Conservation (phyloP, 495 filamentous ascomycete genomes). For the Lasiosphaeriaceae sp. region DNA sequence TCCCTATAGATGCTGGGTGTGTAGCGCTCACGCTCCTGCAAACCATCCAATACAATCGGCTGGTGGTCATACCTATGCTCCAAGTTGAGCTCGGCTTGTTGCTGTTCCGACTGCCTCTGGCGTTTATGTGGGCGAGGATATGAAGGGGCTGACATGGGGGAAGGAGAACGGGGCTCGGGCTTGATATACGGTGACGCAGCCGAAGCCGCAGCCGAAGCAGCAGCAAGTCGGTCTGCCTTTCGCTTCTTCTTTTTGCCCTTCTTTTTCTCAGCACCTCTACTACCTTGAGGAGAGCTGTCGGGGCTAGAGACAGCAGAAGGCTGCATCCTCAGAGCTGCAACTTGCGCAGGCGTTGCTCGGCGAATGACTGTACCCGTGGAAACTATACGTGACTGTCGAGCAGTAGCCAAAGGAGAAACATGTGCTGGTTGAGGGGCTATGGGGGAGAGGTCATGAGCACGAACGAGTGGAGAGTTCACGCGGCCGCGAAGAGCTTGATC, state of each 20-base stretch:
- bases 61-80: constrained; percentile 39
- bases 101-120: constrained; percentile 48
- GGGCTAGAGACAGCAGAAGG: constrained; percentile 40
- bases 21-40: constrained; percentile 21
- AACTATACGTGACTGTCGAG: constrained; percentile 54
- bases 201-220: constrained; percentile 21
- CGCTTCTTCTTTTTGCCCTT: constrained; percentile 51
- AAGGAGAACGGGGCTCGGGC: constrained; percentile 79
- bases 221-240: constrained; percentile 40
- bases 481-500: constrained; percentile 28
- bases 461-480: constrained; percentile 34
- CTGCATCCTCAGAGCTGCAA: constrained; percentile 46
- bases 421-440: constrained; percentile 78
- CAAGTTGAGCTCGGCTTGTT: constrained; percentile 34
- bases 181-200: constrained; percentile 66
- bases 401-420: constrained; percentile 69
- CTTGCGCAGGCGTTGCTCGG: constrained; percentile 43
- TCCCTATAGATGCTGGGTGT: constrained; percentile 19
- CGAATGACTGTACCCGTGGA: constrained; percentile 28
- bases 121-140: constrained; percentile 49
- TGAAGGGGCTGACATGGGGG: constrained; percentile 58
- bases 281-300: constrained; percentile 48
- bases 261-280: constrained; percentile 33
- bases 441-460: constrained; percentile 57
- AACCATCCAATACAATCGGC: constrained; percentile 16